Base-by-base conservation (phyloP, 306 rosid genomes). In the Sphenostylis stenocarpa region DNA sequence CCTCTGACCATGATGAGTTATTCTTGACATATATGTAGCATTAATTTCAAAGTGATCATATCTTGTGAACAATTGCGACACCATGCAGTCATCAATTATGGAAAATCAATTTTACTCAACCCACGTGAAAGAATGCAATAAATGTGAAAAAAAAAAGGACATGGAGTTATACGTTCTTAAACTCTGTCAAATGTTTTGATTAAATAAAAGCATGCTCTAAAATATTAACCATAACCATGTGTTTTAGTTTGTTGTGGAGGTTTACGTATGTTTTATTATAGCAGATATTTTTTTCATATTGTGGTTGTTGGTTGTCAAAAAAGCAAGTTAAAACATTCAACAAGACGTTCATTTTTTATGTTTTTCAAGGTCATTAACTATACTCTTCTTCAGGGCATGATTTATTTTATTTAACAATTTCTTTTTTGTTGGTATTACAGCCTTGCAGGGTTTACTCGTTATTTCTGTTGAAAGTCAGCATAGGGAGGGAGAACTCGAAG, bases 381-480 rank as follows among this genome's bases (percentile, higher is more conserved):
- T 43, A 33, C 33, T 14, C 62, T 69, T 15, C 38, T 52, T 43
- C 3, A 33, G 49, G 36, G 23, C 21, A 31, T 17, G 0, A 24
- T 56, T 63, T 4, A 48, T 67, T 57, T 57, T 78, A 29, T 78
- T 26, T 28, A 57, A 66, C 45, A 45, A 47, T 15, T 38, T 55
- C 31, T 78, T 31, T 7, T 62, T 34, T 64, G 31, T 38, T 65
- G 28, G 47, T 65, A 38, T 20, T 65, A 39, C 17, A 56, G 67
- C 48, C 21, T 23, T 19, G 67, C 39, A 70, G 43, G 62, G 71
- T 73, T 78, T 65, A 89, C 90, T 86, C 85, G 88, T 62, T 85
- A 61, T 65, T 74, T 82, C 53, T 36, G 78, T 85, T 71, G 80
- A 81, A 85, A 89, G 91, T 89, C 89, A 85, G 81, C 73, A 72